These are phyloP conservation scores for Coemansia sp. DNA, from an alignment of 192 early-diverging fungal genomes.

Conservation along the genomic window DNA sequence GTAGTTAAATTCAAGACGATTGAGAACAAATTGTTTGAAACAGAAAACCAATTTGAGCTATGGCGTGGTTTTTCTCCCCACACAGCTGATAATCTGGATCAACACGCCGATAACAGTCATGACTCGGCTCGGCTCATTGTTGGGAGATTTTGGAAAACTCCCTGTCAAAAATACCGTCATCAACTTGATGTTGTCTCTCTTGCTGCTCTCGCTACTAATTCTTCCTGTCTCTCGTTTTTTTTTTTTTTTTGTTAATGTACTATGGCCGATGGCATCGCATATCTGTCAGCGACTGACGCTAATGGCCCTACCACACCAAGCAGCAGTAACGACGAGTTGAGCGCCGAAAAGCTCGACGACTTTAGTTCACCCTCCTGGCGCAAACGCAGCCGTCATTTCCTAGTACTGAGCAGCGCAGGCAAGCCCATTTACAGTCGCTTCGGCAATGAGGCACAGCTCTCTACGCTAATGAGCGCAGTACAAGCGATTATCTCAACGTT, in stretches of 20 bases:
- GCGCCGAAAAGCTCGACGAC: slow-evolving; percentile 46
- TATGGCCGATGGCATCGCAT: not conserved
- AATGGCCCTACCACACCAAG: not conserved
- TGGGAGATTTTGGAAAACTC: too few species aligned
- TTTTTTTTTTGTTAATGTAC: not conserved
- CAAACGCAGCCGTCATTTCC: slow-evolving; percentile 77
- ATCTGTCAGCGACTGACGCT: not conserved
- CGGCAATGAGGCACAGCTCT: slow-evolving; percentile 87
- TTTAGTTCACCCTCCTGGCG: slow-evolving; percentile 48
- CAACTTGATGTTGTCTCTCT: not conserved
- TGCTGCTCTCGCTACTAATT: not conserved
- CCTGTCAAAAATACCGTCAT: too few species aligned
- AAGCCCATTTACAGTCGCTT: slow-evolving; percentile 95
- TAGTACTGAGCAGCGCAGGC: slow-evolving; percentile 90
- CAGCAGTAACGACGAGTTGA: not conserved
- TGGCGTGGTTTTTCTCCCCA: slow-evolving; percentile 1
- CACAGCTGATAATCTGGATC: slow-evolving; percentile 1
- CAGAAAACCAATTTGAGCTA: not conserved
- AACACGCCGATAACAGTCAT: not conserved
- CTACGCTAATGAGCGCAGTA: slow-evolving; percentile 85
- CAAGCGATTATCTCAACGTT: slow-evolving; percentile 90
- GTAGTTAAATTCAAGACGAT: slow-evolving; percentile 9
- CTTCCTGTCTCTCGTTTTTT: too few species aligned
- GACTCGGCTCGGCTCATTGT: not conserved
- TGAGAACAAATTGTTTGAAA: not conserved